Evolutionary conservation across 2,329 filamentous ascomycete species (phyloP).

Genomic region (Aspergillus sclerotialis): DNA sequence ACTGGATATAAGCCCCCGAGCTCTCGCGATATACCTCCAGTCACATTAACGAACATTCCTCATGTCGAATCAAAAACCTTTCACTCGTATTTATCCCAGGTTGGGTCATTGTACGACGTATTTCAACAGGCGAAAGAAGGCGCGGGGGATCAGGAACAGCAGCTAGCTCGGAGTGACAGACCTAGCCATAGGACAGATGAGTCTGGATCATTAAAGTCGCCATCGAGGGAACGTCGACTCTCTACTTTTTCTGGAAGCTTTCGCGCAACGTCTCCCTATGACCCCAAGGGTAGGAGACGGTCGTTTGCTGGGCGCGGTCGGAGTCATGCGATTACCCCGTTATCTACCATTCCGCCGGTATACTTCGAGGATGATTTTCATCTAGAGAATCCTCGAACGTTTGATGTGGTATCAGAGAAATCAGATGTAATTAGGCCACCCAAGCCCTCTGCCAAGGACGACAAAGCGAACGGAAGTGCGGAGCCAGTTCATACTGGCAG

Average conservation of each 20-base stretch:
- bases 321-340: constrained; percentile 67
- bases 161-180: constrained; percentile 40
- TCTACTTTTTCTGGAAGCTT: constrained; percentile 37
- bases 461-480: constrained; percentile 51
- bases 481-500: constrained; percentile 53
- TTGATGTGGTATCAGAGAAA: constrained; percentile 91
- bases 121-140: constrained; percentile 76
- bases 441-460: constrained; percentile 46
- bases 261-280: constrained; percentile 40
- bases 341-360: constrained; percentile 85
- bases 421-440: constrained; percentile 84
- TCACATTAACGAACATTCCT: constrained; percentile 80
- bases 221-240: constrained; percentile 35
- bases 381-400: constrained; percentile 90
- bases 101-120: constrained; percentile 82
- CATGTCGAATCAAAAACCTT: constrained; percentile 76
- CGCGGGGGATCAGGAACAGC: constrained; percentile 55
- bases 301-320: constrained; percentile 49
- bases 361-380: constrained; percentile 96
- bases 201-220: constrained; percentile 42
- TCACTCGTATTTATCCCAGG: constrained; percentile 73
- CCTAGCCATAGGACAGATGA: constrained; percentile 41
- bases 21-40: constrained; percentile 83
- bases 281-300: constrained; percentile 42
- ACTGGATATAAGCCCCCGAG: constrained; percentile 76